phyloP scores from a whole-genome alignment of 306 rosid genomes.

The Gastrolobium villosum region DNA sequence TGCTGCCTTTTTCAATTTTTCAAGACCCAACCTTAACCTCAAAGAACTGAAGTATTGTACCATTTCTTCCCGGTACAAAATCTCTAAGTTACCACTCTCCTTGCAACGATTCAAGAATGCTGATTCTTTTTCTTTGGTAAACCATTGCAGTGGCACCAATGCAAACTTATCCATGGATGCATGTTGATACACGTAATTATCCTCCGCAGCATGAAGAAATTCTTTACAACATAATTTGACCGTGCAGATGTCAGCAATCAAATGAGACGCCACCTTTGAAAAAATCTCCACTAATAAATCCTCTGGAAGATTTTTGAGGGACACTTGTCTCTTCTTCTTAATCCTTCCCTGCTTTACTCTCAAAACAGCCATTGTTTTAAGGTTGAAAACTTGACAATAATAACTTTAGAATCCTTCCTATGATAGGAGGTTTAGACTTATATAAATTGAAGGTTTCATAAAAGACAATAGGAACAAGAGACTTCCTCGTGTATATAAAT shows the following conservation, averaged over 20 bases:
- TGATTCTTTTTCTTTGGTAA: background rate
- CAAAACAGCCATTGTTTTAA: constrained; percentile 38
- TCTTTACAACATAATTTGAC: constrained; percentile 49
- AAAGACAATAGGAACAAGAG: no score
- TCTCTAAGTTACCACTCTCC: constrained; percentile 52
- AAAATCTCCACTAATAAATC: constrained; percentile 52
- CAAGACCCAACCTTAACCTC: constrained; percentile 28
- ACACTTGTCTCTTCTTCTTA: background rate
- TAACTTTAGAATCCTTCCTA: background rate
- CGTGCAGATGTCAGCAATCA: constrained; percentile 43
- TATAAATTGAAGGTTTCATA: no score
- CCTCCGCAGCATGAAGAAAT: constrained; percentile 36
- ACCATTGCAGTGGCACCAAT: constrained; percentile 52
- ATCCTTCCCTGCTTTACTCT: background rate
- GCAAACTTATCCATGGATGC: constrained; percentile 44
- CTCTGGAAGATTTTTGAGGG: constrained; percentile 39
- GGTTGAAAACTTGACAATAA: background rate
- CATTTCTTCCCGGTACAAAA: constrained; percentile 55
- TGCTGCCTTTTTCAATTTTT: constrained; percentile 43
- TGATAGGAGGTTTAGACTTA: no score
- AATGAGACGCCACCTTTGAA: constrained; percentile 48
- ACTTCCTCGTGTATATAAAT: no score
- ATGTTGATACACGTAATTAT: constrained; percentile 45
- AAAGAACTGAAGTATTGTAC: constrained; percentile 41
- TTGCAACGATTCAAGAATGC: constrained; percentile 43